A percentile compares a stretch with the other conserved stretches of the same genome.
Conservation (phyloP, 2,329 filamentous ascomycete species). For the Domatiomyces catenatus region DNA sequence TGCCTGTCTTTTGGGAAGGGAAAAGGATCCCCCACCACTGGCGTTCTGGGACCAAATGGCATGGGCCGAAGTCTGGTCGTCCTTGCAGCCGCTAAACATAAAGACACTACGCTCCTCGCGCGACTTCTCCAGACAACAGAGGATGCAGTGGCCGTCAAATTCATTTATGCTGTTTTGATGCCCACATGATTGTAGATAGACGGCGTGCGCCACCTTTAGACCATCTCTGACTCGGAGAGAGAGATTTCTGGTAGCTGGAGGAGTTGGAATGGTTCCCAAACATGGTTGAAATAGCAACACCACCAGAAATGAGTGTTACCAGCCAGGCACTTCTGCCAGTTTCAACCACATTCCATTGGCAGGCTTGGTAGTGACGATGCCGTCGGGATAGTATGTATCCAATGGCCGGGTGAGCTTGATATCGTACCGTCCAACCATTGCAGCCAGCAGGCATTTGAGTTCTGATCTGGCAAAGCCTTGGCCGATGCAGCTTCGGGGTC, state of each 20-base stretch:
- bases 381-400: conserved; percentile 4
- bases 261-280: too few relatives aligned
- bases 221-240: too few relatives aligned
- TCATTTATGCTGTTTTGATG: too few relatives aligned
- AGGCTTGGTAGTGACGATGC: conserved; percentile 26
- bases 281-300: neutral
- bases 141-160: too few relatives aligned
- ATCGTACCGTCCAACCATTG: conserved; percentile 37
- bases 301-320: conserved; percentile 14
- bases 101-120: conserved; percentile 34
- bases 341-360: conserved; percentile 26
- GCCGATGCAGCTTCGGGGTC: conserved; percentile 23
- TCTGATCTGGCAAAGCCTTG: conserved; percentile 51
- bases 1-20: too few relatives aligned
- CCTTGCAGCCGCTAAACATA: conserved; percentile 37
- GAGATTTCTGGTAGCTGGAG: too few relatives aligned
- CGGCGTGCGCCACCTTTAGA: too few relatives aligned
- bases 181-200: too few relatives aligned
- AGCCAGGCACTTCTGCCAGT: conserved; percentile 21
- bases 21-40: too few relatives aligned
- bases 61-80: conserved; percentile 38
- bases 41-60: too few relatives aligned
- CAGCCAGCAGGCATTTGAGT: conserved; percentile 70
- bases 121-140: too few relatives aligned
- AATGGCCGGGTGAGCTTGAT: neutral